Conservation (phyloP, 495 filamentous ascomycete species). For the Rusavskia elegans region DNA sequence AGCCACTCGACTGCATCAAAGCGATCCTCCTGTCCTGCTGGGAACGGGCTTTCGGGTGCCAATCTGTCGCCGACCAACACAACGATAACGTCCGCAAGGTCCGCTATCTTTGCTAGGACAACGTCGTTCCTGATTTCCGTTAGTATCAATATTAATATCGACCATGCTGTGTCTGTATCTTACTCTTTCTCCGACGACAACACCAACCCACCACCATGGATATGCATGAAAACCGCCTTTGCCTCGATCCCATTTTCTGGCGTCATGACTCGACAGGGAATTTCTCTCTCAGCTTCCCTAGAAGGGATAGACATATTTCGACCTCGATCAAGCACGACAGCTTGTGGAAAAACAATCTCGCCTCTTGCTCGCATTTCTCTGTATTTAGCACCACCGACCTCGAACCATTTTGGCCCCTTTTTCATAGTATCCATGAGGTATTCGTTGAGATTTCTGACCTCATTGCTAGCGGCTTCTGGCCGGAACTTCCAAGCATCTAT, state of each 20-base stretch:
- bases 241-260: constrained; percentile 23
- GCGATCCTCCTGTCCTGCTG: constrained; percentile 34
- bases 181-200: constrained; percentile 16
- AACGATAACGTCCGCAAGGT: constrained; percentile 24
- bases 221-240: constrained; percentile 32
- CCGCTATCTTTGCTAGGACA: constrained; percentile 25
- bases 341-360: constrained; percentile 25
- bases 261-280: constrained; percentile 31
- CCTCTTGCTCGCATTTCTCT: constrained; percentile 28
- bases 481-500: neutral
- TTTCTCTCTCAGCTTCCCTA: constrained; percentile 27
- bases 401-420: neutral
- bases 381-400: constrained; percentile 28
- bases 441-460: neutral
- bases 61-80: constrained; percentile 41
- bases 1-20: constrained; percentile 36
- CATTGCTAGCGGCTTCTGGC: neutral
- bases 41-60: constrained; percentile 43
- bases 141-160: too few species aligned
- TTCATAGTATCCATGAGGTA: neutral
- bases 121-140: too few species aligned
- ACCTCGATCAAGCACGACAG: constrained; percentile 19
- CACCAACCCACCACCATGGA: constrained; percentile 39
- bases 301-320: constrained; percentile 31
- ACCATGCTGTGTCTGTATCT: too few species aligned